A percentile compares a stretch with the other conserved stretches of the same genome.
Conservation (phyloP, 306 rosid genomes). For the Sicyos baderoa region DNA sequence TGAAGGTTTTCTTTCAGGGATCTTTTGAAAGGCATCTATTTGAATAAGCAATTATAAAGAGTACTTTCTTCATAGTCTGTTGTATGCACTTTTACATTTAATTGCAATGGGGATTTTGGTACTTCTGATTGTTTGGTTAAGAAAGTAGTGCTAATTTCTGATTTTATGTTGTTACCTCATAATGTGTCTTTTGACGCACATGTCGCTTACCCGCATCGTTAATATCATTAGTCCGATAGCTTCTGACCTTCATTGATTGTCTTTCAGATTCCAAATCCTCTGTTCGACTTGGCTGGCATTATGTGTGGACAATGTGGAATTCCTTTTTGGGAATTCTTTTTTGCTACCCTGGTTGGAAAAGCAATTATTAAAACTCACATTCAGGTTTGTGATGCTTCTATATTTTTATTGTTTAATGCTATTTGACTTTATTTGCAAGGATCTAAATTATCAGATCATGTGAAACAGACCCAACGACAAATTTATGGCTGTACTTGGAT, state of each 20-base stretch:
- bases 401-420: constrained; percentile 2
- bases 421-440: not conserved
- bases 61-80: not conserved
- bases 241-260: constrained; percentile 21
- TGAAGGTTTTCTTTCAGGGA: not conserved
- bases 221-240: not conserved
- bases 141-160: not conserved
- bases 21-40: not conserved
- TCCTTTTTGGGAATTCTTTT: constrained; percentile 83
- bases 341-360: constrained; percentile 88
- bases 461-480: not conserved
- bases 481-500: no score
- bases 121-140: not conserved
- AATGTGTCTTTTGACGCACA: not conserved
- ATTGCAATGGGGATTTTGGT: not conserved
- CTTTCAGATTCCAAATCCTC: constrained; percentile 92
- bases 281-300: constrained; percentile 97
- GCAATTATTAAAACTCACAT: constrained; percentile 91
- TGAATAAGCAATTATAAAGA: not conserved
- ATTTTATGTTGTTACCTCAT: constrained; percentile 10
- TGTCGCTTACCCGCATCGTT: not conserved
- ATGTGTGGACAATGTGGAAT: constrained; percentile 98
- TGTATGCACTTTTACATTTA: not conserved
- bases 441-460: no score
- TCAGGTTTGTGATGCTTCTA: constrained; percentile 60